These are phyloP conservation scores for Chaetomium strumarium DNA, from an alignment of 2,329 filamentous ascomycete species.

Conservation along the genomic window DNA sequence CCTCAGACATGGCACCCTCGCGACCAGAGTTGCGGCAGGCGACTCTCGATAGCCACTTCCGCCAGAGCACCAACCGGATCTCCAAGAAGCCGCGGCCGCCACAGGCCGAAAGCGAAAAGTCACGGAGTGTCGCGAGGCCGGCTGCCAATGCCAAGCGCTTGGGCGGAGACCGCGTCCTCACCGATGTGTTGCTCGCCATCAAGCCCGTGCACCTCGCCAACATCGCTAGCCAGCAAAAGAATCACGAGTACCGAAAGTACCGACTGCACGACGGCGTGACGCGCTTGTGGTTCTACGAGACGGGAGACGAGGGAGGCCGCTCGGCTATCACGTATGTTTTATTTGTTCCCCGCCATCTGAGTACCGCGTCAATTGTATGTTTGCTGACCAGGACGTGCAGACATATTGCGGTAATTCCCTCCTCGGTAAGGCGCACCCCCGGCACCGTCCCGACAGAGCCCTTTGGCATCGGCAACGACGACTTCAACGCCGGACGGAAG, in stretches of 20 bases:
- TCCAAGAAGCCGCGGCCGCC: no score
- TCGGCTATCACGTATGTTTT: slow-evolving; percentile 8
- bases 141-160: neutral
- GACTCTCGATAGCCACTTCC: no score
- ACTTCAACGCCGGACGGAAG: slow-evolving; percentile 28
- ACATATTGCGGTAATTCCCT: slow-evolving; percentile 12
- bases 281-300: slow-evolving; percentile 15
- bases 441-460: slow-evolving; percentile 18
- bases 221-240: slow-evolving; percentile 18
- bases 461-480: slow-evolving; percentile 26
- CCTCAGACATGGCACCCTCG: no score
- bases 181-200: slow-evolving; percentile 25
- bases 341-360: neutral
- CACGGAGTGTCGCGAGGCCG: neutral
- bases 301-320: neutral
- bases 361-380: neutral
- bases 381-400: neutral
- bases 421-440: slow-evolving; percentile 12
- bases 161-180: slow-evolving; percentile 1
- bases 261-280: slow-evolving; percentile 10
- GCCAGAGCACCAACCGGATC: no score
- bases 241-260: slow-evolving; percentile 18
- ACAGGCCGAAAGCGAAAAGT: no score
- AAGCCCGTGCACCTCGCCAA: slow-evolving; percentile 16
- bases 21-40: no score